Evolutionary conservation across 805 yeast genomes (phyloP).

Genomic region (Cyberlindnera meyerae): DNA sequence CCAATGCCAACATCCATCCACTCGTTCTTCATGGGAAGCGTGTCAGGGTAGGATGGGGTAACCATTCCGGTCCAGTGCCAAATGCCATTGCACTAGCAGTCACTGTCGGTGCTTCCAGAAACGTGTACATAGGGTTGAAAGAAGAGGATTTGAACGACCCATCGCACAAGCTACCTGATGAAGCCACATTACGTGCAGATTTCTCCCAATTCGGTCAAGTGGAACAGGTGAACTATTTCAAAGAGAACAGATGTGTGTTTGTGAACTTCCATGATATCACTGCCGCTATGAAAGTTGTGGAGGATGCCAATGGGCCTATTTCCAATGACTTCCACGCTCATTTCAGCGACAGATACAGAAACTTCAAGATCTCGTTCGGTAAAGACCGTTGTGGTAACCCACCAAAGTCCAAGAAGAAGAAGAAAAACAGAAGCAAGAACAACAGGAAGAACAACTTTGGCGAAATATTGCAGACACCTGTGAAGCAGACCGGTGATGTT

Average conservation of each 20-base stretch:
- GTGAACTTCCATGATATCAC: conserved; percentile 61
- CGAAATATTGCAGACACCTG: not conserved
- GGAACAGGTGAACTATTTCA: conserved; percentile 72
- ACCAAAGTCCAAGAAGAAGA: conserved; percentile 43
- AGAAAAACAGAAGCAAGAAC: conserved; percentile 27
- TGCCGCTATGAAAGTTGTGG: conserved; percentile 61
- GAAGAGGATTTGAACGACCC: conserved; percentile 30
- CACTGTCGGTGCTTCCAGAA: conserved; percentile 71
- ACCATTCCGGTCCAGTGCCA: conserved; percentile 58
- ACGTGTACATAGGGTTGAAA: conserved; percentile 64
- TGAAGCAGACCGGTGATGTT: conserved; percentile 13
- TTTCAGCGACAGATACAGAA: conserved; percentile 42
- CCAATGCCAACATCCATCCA: conserved; percentile 54
- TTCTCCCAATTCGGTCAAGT: conserved; percentile 62
- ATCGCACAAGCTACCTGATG: conserved; percentile 37
- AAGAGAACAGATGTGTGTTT: conserved; percentile 69
- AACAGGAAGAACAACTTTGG: conserved; percentile 1
- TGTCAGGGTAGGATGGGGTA: conserved; percentile 66
- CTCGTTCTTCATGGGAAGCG: conserved; percentile 57
- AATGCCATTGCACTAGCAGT: conserved; percentile 57
- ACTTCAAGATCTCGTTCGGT: conserved; percentile 62
- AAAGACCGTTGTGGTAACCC: conserved; percentile 80
- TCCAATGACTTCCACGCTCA: conserved; percentile 33
- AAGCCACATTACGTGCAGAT: conserved; percentile 49
- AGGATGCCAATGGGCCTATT: conserved; percentile 42